Conservation (phyloP, 148 eudicot species). For the Fagopyrum tataricum region DNA sequence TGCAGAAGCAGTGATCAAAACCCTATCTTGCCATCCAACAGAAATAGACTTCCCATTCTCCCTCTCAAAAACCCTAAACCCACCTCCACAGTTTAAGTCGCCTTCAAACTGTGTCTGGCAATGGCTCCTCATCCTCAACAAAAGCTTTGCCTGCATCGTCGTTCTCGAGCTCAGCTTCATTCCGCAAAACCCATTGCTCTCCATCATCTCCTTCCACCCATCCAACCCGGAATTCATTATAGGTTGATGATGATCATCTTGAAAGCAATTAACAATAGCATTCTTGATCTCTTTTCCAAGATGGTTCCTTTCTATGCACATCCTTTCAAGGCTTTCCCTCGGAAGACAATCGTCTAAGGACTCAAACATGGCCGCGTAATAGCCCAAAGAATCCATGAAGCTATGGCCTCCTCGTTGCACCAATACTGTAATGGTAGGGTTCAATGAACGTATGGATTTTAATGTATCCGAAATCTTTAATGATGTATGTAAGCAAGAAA, state of each 20-base stretch:
- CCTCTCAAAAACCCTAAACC: constrained; percentile 48
- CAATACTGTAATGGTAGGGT: constrained; percentile 45
- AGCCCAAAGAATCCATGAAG: constrained; percentile 60
- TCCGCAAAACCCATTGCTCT: constrained; percentile 50
- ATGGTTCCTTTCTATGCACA: constrained; percentile 64
- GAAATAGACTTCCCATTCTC: constrained; percentile 44
- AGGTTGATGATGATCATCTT: constrained; percentile 5
- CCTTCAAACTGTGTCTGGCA: constrained; percentile 32
- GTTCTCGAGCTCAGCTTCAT: constrained; percentile 48
- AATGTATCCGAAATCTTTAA: constrained; percentile 34
- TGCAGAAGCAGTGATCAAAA: constrained; percentile 50
- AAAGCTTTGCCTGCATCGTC: constrained; percentile 58
- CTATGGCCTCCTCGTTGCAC: constrained; percentile 24
- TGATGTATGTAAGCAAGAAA: constrained; percentile 39
- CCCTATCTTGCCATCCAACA: constrained; percentile 67
- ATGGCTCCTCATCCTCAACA: constrained; percentile 52
- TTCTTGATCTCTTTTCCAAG: constrained; percentile 58
- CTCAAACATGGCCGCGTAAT: constrained; percentile 78
- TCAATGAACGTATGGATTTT: constrained; percentile 24
- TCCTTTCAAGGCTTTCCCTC: constrained; percentile 46
- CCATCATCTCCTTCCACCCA: constrained; percentile 52
- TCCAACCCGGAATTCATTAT: background rate
- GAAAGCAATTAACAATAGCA: constrained; percentile 25
- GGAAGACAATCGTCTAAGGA: constrained; percentile 74
- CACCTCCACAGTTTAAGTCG: constrained; percentile 26